phyloP scores from a whole-genome alignment of 2,329 filamentous ascomycete species.

The Penicillium paneum region DNA sequence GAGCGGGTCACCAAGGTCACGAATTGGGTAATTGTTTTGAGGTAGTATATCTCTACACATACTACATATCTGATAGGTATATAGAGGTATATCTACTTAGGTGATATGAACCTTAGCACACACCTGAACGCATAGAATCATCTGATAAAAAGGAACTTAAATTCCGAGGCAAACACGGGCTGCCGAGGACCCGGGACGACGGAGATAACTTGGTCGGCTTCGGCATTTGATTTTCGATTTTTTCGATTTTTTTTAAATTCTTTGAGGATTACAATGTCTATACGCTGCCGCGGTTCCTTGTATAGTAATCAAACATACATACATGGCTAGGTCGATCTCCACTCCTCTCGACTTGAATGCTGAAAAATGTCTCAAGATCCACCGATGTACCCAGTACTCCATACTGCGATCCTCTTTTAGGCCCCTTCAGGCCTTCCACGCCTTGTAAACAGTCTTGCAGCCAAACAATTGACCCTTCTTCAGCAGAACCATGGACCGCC shows the following conservation, averaged over 20 bases:
- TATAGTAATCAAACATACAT: background rate
- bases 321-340: background rate
- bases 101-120: background rate
- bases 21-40: background rate
- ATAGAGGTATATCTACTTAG: no score
- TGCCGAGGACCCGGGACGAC: conserved; percentile 6
- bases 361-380: background rate
- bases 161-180: background rate
- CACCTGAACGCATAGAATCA: no score
- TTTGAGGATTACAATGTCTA: background rate
- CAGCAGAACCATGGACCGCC: conserved; percentile 73
- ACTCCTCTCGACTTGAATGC: background rate
- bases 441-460: conserved; percentile 75
- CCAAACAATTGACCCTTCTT: conserved; percentile 85
- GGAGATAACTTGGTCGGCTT: background rate
- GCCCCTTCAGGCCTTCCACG: conserved; percentile 60
- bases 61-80: background rate
- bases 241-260: no score
- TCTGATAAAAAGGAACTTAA: background rate
- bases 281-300: background rate
- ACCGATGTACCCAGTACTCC: background rate
- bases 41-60: background rate
- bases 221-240: background rate
- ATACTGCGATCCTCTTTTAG: background rate
- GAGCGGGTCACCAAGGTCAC: background rate